Conservation (phyloP, 169 alveolate genomes). For the Blepharisma undulans region DNA sequence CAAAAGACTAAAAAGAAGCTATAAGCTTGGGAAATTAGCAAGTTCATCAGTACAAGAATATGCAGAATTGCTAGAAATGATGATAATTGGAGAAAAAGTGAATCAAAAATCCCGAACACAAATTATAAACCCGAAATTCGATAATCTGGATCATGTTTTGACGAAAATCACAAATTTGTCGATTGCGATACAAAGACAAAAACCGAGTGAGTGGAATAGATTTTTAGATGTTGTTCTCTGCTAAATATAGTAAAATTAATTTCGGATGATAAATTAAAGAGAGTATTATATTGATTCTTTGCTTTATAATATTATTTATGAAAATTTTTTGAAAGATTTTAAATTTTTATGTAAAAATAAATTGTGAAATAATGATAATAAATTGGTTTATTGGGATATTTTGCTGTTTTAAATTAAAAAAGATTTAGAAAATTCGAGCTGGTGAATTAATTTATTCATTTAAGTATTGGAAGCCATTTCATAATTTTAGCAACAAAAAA, state of each 20-base stretch:
- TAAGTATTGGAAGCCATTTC: not conserved
- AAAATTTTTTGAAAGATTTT: not conserved
- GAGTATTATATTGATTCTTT: not conserved
- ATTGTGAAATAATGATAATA: too few relatives aligned
- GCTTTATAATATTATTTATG: not conserved
- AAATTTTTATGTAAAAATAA: too few relatives aligned
- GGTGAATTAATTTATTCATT: not conserved
- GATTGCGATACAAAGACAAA: constrained; percentile 64
- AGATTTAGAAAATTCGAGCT: too few relatives aligned
- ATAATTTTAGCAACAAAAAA: not conserved
- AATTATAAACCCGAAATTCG: constrained; percentile 38
- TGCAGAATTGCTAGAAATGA: constrained; percentile 58
- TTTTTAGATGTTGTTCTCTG: constrained; percentile 74
- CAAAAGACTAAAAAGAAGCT: constrained; percentile 35
- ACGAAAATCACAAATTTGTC: constrained; percentile 66
- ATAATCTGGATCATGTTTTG: constrained; percentile 39
- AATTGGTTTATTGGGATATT: too few relatives aligned
- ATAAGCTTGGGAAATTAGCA: constrained; percentile 14
- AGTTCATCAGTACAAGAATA: constrained; percentile 52
- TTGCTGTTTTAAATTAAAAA: too few relatives aligned
- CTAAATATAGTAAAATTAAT: not conserved
- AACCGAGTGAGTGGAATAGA: constrained; percentile 79
- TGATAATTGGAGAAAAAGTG: constrained; percentile 51
- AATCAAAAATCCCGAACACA: constrained; percentile 35
- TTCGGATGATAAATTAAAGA: not conserved